A percentile compares a stretch with the other conserved stretches of the same genome.
Conservation (phyloP, 192 early-diverging fungal species). For the Backusella circina region DNA sequence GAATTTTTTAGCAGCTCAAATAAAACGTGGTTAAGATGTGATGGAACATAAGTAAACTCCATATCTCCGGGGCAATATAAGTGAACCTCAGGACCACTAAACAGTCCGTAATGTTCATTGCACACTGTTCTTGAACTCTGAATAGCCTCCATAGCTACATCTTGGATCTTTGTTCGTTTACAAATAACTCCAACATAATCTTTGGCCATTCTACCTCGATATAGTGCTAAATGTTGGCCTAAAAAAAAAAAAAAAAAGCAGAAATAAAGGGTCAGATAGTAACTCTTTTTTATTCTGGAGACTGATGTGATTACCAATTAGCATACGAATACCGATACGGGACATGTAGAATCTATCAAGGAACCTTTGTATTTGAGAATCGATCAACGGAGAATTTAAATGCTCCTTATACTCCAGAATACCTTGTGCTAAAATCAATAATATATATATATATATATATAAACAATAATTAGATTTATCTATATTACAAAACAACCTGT, state of each 20-base stretch:
- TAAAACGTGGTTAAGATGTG: slow-evolving; percentile 95
- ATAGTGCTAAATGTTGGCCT: slow-evolving; percentile 75
- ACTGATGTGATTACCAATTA: slow-evolving; percentile 68
- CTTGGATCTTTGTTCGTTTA: slow-evolving; percentile 76
- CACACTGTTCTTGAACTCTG: slow-evolving; percentile 90
- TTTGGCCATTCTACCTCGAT: slow-evolving; percentile 52
- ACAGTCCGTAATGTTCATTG: slow-evolving; percentile 84
- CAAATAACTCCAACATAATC: slow-evolving; percentile 95
- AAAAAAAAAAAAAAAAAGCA: not conserved
- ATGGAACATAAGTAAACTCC: slow-evolving; percentile 96
- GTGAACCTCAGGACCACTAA: slow-evolving; percentile 75
- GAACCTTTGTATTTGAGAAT: slow-evolving; percentile 83
- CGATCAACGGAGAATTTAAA: slow-evolving; percentile 40
- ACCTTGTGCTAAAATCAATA: slow-evolving; percentile 79
- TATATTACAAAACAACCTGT: not conserved
- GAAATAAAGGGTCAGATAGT: not conserved
- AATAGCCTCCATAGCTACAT: slow-evolving; percentile 85
- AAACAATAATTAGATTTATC: not conserved
- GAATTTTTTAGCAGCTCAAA: slow-evolving; percentile 98
- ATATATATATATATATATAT: too few relatives aligned
- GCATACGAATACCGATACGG: slow-evolving; percentile 95
- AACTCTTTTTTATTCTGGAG: not conserved
- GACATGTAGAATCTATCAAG: slow-evolving; percentile 96
- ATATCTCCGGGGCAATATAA: slow-evolving; percentile 72
- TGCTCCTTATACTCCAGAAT: slow-evolving; percentile 87